Conservation (phyloP, 2,329 filamentous ascomycete species). For the Zymoseptoria pseudotritici region DNA sequence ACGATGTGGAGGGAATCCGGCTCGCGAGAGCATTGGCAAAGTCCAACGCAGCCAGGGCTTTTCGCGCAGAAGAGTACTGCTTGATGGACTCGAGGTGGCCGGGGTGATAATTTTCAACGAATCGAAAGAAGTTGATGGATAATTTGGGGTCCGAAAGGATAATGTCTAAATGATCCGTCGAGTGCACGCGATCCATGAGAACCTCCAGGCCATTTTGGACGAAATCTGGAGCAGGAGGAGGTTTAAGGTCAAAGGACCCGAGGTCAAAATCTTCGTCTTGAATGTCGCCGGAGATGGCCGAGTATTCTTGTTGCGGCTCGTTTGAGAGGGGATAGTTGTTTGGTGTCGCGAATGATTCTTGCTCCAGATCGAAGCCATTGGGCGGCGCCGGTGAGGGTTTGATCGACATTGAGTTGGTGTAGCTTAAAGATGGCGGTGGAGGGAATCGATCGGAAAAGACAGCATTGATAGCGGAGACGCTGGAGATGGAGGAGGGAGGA, state of each 20-base stretch:
- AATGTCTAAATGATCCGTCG: slow-evolving; percentile 35
- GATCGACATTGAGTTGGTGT: slow-evolving; percentile 11
- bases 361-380: slow-evolving; percentile 22
- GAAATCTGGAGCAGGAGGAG: slow-evolving; percentile 31
- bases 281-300: neutral
- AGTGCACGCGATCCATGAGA: slow-evolving; percentile 35
- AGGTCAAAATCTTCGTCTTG: slow-evolving; percentile 18
- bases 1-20: slow-evolving; percentile 21
- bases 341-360: slow-evolving; percentile 1
- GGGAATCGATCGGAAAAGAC: neutral
- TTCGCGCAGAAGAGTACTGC: slow-evolving; percentile 35
- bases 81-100: slow-evolving; percentile 29
- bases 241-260: slow-evolving; percentile 34
- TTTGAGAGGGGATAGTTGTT: neutral
- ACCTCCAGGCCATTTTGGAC: slow-evolving; percentile 26
- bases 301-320: neutral
- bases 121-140: slow-evolving; percentile 31
- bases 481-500: neutral
- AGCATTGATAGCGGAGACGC: neutral
- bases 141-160: slow-evolving; percentile 34
- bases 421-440: neutral
- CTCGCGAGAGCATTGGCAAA: slow-evolving; percentile 40
- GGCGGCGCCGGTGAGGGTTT: slow-evolving; percentile 15
- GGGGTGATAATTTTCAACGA: slow-evolving; percentile 35
- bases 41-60: slow-evolving; percentile 37